These are phyloP conservation scores for Tilletia walkeri DNA, from an alignment of 1,284 basidiomycete species.

Conservation along the genomic window DNA sequence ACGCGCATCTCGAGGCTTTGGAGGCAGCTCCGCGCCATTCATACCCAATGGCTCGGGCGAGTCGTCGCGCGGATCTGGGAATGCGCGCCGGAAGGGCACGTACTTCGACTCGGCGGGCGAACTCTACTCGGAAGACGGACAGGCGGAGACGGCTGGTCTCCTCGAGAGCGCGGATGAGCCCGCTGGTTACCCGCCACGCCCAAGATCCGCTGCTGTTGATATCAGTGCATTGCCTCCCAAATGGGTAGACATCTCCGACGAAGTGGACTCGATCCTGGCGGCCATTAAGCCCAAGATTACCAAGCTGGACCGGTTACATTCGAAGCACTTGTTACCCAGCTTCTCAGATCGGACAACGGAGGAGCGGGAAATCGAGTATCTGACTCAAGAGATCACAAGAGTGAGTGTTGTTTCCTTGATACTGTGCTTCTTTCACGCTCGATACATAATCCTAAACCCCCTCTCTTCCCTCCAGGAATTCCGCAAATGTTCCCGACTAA, in stretches of 20 bases:
- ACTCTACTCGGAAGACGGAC: slow-evolving; percentile 22
- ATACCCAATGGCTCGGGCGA: slow-evolving; percentile 22
- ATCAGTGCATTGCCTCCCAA: slow-evolving; percentile 42
- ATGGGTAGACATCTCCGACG: slow-evolving; percentile 52
- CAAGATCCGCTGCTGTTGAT: slow-evolving; percentile 11
- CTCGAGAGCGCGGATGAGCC: slow-evolving; percentile 57
- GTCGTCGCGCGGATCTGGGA: slow-evolving; percentile 2
- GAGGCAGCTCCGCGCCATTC: slow-evolving; percentile 44
- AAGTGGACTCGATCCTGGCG: slow-evolving; percentile 39
- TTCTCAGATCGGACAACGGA: slow-evolving; percentile 91
- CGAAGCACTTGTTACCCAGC: slow-evolving; percentile 90
- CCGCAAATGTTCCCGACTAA: slow-evolving; percentile 36
- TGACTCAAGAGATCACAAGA: slow-evolving; percentile 79
- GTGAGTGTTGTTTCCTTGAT: slow-evolving; percentile 13
- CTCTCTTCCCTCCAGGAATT: slow-evolving; percentile 32
- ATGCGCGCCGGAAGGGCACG: slow-evolving; percentile 17
- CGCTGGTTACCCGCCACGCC: slow-evolving; percentile 21
- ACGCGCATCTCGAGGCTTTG: slow-evolving; percentile 16
- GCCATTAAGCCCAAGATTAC: slow-evolving; percentile 41
- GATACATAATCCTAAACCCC: background rate
- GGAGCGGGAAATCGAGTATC: slow-evolving; percentile 85
- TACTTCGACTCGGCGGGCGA: slow-evolving; percentile 34
- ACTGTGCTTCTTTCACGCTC: background rate
- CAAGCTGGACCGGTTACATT: slow-evolving; percentile 87
- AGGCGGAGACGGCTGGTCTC: slow-evolving; percentile 11